Percentiles rank a stretch among this genome's conserved stretches.
phyloP scores from a whole-genome alignment of 768 basidiomycete species.

The Russula lepida region DNA sequence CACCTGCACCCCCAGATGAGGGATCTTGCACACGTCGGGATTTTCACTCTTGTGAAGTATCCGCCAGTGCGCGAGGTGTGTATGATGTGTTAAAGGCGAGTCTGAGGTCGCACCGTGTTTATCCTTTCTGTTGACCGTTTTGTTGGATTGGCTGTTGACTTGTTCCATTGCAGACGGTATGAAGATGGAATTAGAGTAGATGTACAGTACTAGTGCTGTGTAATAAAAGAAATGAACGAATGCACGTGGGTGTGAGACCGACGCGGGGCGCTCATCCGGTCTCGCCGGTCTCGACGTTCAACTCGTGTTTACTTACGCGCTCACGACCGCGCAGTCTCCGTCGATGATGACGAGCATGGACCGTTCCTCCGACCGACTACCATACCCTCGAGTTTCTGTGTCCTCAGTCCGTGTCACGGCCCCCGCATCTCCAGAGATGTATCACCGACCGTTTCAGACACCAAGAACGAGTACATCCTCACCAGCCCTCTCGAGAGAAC shows the following conservation, averaged over 20 bases:
- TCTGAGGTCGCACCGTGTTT: conserved; percentile 44
- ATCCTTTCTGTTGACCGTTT: neutral
- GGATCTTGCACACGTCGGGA: conserved; percentile 21
- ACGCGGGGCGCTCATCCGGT: too few relatives aligned
- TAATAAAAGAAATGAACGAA: neutral
- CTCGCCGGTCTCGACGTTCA: too few relatives aligned
- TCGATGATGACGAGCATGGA: conserved; percentile 3
- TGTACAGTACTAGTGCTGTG: neutral
- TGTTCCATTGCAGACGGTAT: neutral
- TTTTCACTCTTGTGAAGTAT: conserved; percentile 20
- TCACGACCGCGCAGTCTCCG: neutral
- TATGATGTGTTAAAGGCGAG: conserved; percentile 83
- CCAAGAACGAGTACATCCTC: conserved; percentile 42
- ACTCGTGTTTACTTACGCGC: neutral
- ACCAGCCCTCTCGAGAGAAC: conserved; percentile 30
- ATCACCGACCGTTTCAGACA: conserved; percentile 52
- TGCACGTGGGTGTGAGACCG: neutral
- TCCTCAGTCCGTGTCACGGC: conserved; percentile 16
- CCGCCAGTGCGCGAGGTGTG: conserved; percentile 46
- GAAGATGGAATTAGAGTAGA: neutral
- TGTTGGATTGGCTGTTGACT: neutral
- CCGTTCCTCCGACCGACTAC: conserved; percentile 8
- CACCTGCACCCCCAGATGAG: conserved; percentile 45
- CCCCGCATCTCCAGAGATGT: conserved; percentile 41
- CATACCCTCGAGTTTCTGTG: conserved; percentile 15